These are phyloP conservation scores for Fusarium oligoseptatum DNA, from an alignment of 2,329 filamentous ascomycete species.

Conservation along the genomic window DNA sequence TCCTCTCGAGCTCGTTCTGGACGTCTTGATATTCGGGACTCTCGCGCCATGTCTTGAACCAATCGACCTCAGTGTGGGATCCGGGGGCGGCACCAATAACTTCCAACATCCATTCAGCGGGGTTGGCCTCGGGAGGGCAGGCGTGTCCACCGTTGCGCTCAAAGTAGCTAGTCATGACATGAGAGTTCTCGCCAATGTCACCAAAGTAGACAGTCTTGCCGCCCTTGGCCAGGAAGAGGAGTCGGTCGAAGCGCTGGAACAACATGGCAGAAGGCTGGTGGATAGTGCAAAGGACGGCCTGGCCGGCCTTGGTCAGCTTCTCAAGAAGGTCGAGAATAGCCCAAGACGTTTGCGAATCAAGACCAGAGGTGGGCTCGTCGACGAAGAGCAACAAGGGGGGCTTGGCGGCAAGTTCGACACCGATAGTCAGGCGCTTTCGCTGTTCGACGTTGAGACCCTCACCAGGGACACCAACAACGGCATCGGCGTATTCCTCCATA, in stretches of 20 bases:
- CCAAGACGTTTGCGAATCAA: slow-evolving; percentile 95
- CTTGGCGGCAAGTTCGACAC: slow-evolving; percentile 95
- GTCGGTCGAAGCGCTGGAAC: slow-evolving; percentile 89
- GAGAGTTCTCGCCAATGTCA: slow-evolving; percentile 79
- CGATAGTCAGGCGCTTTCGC: slow-evolving; percentile 86
- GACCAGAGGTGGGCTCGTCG: slow-evolving; percentile 94
- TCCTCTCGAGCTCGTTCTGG: slow-evolving; percentile 68
- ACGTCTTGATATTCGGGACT: slow-evolving; percentile 69
- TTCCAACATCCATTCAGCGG: slow-evolving; percentile 84
- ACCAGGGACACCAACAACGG: slow-evolving; percentile 89
- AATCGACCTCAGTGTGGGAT: slow-evolving; percentile 73
- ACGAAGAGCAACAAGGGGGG: slow-evolving; percentile 91
- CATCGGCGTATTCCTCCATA: slow-evolving; percentile 91
- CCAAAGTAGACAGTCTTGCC: slow-evolving; percentile 87
- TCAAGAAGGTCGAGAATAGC: slow-evolving; percentile 89
- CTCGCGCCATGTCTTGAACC: slow-evolving; percentile 72
- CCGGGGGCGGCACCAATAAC: slow-evolving; percentile 74
- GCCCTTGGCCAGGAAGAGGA: slow-evolving; percentile 82
- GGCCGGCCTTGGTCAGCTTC: slow-evolving; percentile 88
- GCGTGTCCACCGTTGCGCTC: slow-evolving; percentile 75
- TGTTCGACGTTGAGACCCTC: slow-evolving; percentile 84
- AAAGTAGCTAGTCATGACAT: slow-evolving; percentile 79
- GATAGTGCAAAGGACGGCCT: slow-evolving; percentile 96
- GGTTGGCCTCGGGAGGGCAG: slow-evolving; percentile 79
- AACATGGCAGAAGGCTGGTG: slow-evolving; percentile 97